Evolutionary conservation across 1,284 basidiomycete genomes (phyloP).

Genomic region (Naganishia albida): DNA sequence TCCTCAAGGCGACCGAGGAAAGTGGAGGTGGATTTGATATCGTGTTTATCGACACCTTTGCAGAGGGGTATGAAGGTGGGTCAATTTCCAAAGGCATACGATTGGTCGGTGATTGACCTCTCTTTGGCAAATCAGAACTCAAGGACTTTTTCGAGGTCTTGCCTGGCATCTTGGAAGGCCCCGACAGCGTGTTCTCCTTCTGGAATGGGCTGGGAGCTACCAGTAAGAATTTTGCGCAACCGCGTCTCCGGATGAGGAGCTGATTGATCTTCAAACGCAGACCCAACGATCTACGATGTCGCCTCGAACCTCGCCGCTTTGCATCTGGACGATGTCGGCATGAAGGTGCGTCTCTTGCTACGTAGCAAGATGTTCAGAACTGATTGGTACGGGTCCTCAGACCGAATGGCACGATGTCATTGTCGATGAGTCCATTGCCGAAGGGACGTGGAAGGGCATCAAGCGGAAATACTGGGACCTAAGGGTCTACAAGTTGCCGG

Average conservation of each 20-base stretch:
- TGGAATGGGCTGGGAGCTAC: slow-evolving; percentile 97
- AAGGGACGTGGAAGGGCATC: slow-evolving; percentile 55
- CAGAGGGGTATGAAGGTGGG: slow-evolving; percentile 76
- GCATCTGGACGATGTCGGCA: slow-evolving; percentile 77
- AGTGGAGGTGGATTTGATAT: slow-evolving; percentile 70
- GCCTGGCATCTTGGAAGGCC: slow-evolving; percentile 75
- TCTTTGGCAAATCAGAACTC: slow-evolving; percentile 59
- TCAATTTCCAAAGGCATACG: not conserved
- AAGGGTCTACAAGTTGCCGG: slow-evolving; percentile 51
- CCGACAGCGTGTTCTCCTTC: slow-evolving; percentile 83
- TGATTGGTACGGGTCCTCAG: not conserved
- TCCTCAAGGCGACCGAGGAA: slow-evolving; percentile 45
- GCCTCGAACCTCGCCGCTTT: slow-evolving; percentile 83
- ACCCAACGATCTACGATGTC: slow-evolving; percentile 85
- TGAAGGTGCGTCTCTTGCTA: slow-evolving; percentile 34
- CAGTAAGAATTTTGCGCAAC: slow-evolving; percentile 59
- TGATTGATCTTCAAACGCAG: slow-evolving; percentile 54
- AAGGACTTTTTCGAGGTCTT: slow-evolving; percentile 79
- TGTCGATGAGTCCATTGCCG: slow-evolving; percentile 49
- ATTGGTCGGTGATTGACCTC: not conserved
- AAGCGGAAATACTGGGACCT: slow-evolving; percentile 54
- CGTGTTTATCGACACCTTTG: slow-evolving; percentile 94
- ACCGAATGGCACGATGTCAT: slow-evolving; percentile 52
- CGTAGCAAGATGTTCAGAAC: not conserved
- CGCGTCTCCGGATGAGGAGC: not conserved